Evolutionary conservation across 2,329 filamentous ascomycete species (phyloP), one percentile per base, ranked within the genome.

Genomic region (Pseudopithomyces maydicus): DNA sequence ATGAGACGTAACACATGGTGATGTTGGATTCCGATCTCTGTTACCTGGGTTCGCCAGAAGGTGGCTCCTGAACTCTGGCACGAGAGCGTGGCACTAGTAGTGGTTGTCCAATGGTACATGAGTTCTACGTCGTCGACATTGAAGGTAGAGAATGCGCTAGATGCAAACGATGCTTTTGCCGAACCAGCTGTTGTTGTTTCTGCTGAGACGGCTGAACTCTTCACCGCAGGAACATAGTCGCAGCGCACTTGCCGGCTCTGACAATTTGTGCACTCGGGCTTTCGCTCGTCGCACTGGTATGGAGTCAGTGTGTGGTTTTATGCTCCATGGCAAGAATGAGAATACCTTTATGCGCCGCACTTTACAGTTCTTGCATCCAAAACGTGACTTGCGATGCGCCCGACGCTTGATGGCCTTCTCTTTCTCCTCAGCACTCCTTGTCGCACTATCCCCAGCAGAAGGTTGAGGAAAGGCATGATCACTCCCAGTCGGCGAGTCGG

Each of bases 321-420:
- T 3, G 32, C 14, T 11, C 5, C 12, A 17, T 17, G 20, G 17
- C 10, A 11, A n/a, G 23, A 4, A 15, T 45, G 15, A 45, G 15
- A 14, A 3, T 61, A 71, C 69, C 59, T 72, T 72, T 20, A 72
- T 68, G 15, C 69, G 58, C 17, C 69, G 59, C 5, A 54, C 56
- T 38, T 72, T 72, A 52, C 69, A 72, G 26, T 68, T 67, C 47
- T 61, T 63, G 52, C 69, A 72, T 17, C 69, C 69, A 49, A 61
- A 64, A 29, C 69, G 61, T 19, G 67, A 71, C 47, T 72, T 71
- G 32, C 65, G 62, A 60, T 72, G 69, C 19, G 68, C 65, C 43
- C 42, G 66, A 64, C 51, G 63, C 52, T 62, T 66, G 20, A 48
- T 58, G 1, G 55, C 26, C 5, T 48, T 49, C 11, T 47, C 46